phyloP scores from a whole-genome alignment of 139 green algal genomes.

The Astrephomene gubernaculifera region DNA sequence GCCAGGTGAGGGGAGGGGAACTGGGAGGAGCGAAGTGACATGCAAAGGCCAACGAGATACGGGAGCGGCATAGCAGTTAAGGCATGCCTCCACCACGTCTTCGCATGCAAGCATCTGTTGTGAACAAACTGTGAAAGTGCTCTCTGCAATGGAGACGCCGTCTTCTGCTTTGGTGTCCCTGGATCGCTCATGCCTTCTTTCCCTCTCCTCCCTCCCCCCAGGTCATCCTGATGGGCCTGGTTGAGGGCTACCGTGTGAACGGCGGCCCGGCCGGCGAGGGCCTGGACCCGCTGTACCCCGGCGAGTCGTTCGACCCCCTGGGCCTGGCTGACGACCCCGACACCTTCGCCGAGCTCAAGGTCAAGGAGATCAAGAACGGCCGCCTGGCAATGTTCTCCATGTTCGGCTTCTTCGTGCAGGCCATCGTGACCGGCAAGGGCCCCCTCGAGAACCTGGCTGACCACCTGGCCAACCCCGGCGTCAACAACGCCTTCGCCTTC shows the following conservation, averaged over 20 bases:
- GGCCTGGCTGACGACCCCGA: slow-evolving; percentile 93
- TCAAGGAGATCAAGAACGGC: slow-evolving; percentile 79
- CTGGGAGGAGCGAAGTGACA: too few relatives aligned
- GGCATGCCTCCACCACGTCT: too few relatives aligned
- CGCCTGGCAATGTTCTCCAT: slow-evolving; percentile 95
- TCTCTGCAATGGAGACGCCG: too few relatives aligned
- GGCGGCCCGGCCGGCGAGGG: slow-evolving; percentile 87
- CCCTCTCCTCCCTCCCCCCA: background rate
- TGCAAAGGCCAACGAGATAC: too few relatives aligned
- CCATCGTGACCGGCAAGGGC: slow-evolving; percentile 85
- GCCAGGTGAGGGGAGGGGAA: slow-evolving; percentile 78
- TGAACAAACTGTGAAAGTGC: too few relatives aligned
- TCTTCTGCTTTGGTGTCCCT: too few relatives aligned
- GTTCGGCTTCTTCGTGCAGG: slow-evolving; percentile 83
- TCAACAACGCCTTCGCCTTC: slow-evolving; percentile 77
- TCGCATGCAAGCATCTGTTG: too few relatives aligned
- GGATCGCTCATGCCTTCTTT: too few relatives aligned
- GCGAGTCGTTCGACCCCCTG: slow-evolving; percentile 93
- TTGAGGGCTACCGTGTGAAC: slow-evolving; percentile 96
- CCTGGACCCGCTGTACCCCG: slow-evolving; percentile 91
- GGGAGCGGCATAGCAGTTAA: too few relatives aligned
- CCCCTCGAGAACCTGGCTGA: slow-evolving; percentile 73
- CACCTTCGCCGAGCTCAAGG: slow-evolving; percentile 83
- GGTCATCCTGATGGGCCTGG: slow-evolving; percentile 87
- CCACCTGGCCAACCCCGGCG: slow-evolving; percentile 82